Base-by-base conservation (phyloP, 2,329 filamentous ascomycete species). In the Alternaria solani region DNA sequence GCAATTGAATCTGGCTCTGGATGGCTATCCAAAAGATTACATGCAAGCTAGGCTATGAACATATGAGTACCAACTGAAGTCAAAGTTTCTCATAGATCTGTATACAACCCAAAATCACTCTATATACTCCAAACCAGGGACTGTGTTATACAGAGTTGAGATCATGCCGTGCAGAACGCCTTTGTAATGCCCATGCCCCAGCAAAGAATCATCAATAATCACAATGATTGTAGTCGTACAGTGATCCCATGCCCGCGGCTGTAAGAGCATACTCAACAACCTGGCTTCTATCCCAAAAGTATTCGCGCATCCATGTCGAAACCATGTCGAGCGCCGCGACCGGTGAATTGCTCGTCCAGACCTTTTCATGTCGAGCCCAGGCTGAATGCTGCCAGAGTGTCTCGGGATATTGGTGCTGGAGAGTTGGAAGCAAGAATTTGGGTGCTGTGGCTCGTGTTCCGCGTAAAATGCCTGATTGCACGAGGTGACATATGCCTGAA, bases 271-370 rank as follows among this genome's bases (percentile, higher is more conserved):
- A 75, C 30, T 76, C 72, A 3, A 76, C 68, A 1, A 71, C 72
- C 43, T 74, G 71, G 2, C 55, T 65, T 14, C 76, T 68, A 53
- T 78, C 76, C 76, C 76, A 78, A 53, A 76, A 78, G 57, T 75
- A 78, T 61, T 78, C 73, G 23, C 74, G 68, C 71, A 78, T 74
- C 68, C 70, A 78, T 1, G 70, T 65, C 0, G 71, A 63, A 7
- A 75, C 63, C 75, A 78, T 77, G 14, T 78, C 71, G 11, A 77
- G 69, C 1, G 69, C 74, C 1, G 72, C 68, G 12, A 76, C 51
- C 1, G 74, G 67, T 2, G 72, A 73, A 20, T 69, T 72, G 51
- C 75, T 75, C 41, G 66, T 76, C 75, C 75, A 78, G n/a, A 77
- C 54, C 11, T 71, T 68, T 5, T 67, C 75, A 38, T 76, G 68